Base-by-base conservation (phyloP, 2,329 filamentous ascomycete species). In the Proliferodiscus dingleyae region DNA sequence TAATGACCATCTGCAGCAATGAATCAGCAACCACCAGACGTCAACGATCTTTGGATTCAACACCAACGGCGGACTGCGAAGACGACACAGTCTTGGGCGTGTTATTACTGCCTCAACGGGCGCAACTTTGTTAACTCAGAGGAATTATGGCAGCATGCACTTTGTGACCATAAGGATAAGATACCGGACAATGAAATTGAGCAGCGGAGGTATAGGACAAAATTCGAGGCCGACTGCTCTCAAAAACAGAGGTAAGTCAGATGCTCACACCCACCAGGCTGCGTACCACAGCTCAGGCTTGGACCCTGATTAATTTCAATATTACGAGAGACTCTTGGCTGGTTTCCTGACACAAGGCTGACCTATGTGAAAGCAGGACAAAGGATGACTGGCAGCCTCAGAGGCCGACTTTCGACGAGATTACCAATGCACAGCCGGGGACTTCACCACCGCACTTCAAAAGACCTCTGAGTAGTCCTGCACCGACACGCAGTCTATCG, bases 1-100 rank as follows among this genome's bases (percentile, higher is more conserved):
- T 19, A 18, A 32, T 23, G n/a, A 18, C 4, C 16, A 28, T n/a
- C 28, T 22, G 15, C 11, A 37, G 11, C 29, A 15, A 33, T 41
- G 23, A 29, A 41, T 29, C n/a, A 46, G 30, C 33, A 41, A 37
- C 45, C 37, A 19, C 44, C 33, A 28, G 46, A 46, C 6, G 13
- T 59, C 9, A 39, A 33, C 34, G 38, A 54, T 4, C 23, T 23
- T 5, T 61, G 58, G 58, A 52, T 55, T 5, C 49, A 53, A 9
- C 54, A 60, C 15, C 52, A 55, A 18, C 37, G 59, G 2, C 19
- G 37, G 7, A 49, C 46, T 10, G 45, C 46, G 2, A 60, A 55
- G 21, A 43, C 52, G 2, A 55, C 55, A 0, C 41, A 46, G 11
- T 45, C 47, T 2, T 60, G 49, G 46, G 52, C 51, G 0, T 62